These are phyloP conservation scores for Mycena sp. DNA, from an alignment of 1,284 basidiomycete species.

Conservation along the genomic window DNA sequence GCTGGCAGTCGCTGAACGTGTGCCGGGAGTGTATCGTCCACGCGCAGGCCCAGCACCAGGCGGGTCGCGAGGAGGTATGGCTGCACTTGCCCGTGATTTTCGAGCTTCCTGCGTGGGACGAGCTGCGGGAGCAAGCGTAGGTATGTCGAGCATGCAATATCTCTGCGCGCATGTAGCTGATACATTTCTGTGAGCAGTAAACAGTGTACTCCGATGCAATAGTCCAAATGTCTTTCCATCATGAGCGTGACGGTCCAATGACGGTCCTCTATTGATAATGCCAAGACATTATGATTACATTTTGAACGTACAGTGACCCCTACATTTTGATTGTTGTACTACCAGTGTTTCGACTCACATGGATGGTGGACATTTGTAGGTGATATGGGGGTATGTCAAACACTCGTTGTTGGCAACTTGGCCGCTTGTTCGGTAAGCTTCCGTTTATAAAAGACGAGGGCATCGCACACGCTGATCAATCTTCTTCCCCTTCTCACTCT, in stretches of 20 bases:
- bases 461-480: too few relatives aligned
- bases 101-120: conserved; percentile 47
- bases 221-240: background rate
- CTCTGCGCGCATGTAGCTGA: background rate
- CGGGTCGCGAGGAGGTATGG: conserved; percentile 52
- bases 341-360: too few relatives aligned
- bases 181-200: background rate
- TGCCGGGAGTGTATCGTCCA: conserved; percentile 47
- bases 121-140: conserved; percentile 8
- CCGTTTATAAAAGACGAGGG: too few relatives aligned
- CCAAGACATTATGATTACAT: too few relatives aligned
- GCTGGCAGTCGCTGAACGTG: conserved; percentile 49
- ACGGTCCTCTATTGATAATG: background rate
- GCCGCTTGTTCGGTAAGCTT: too few relatives aligned
- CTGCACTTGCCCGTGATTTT: conserved; percentile 50
- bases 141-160: background rate
- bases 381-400: too few relatives aligned
- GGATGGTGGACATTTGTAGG: too few relatives aligned
- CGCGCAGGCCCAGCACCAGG: conserved; percentile 46
- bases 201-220: background rate
- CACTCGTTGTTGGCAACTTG: too few relatives aligned
- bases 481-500: too few relatives aligned
- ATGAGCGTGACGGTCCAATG: background rate
- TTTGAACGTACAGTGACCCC: too few relatives aligned
- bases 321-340: too few relatives aligned